These are phyloP conservation scores for Salvia hispanica DNA, from an alignment of 257 asterid species.

Conservation along the genomic window DNA sequence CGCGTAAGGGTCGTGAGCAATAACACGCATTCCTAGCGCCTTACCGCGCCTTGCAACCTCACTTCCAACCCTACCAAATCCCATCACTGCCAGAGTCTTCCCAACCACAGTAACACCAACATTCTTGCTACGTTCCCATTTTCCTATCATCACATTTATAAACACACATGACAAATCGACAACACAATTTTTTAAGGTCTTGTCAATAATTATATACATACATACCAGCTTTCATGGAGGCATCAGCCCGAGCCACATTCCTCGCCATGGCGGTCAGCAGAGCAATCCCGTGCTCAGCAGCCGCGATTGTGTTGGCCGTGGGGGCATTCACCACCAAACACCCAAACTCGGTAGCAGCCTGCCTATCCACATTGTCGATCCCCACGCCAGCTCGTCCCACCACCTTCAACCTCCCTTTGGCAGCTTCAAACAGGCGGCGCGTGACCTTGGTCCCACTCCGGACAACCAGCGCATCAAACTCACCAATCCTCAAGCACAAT, in stretches of 20 bases:
- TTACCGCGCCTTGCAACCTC: slow-evolving; percentile 84
- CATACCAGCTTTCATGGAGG: slow-evolving; percentile 83
- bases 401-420: slow-evolving; percentile 72
- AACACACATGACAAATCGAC: too few relatives aligned
- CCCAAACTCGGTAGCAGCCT: slow-evolving; percentile 84
- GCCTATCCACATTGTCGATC: slow-evolving; percentile 88
- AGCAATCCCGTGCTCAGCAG: slow-evolving; percentile 88
- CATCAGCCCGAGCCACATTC: slow-evolving; percentile 82
- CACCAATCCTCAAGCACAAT: slow-evolving; percentile 60
- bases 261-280: slow-evolving; percentile 77
- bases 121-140: slow-evolving; percentile 66
- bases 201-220: too few relatives aligned
- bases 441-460: slow-evolving; percentile 89
- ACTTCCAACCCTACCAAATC: slow-evolving; percentile 86
- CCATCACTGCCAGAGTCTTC: slow-evolving; percentile 85
- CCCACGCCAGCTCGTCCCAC: too few relatives aligned
- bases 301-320: slow-evolving; percentile 88
- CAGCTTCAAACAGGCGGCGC: slow-evolving; percentile 77
- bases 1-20: slow-evolving; percentile 95
- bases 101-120: slow-evolving; percentile 82
- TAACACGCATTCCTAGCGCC: slow-evolving; percentile 88
- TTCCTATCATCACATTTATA: slow-evolving; percentile 42
- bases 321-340: slow-evolving; percentile 91
- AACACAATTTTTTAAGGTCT: too few relatives aligned
- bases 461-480: slow-evolving; percentile 75